Base-by-base conservation (phyloP, 345 rosid species). In the Pseudoturritis turrita region DNA sequence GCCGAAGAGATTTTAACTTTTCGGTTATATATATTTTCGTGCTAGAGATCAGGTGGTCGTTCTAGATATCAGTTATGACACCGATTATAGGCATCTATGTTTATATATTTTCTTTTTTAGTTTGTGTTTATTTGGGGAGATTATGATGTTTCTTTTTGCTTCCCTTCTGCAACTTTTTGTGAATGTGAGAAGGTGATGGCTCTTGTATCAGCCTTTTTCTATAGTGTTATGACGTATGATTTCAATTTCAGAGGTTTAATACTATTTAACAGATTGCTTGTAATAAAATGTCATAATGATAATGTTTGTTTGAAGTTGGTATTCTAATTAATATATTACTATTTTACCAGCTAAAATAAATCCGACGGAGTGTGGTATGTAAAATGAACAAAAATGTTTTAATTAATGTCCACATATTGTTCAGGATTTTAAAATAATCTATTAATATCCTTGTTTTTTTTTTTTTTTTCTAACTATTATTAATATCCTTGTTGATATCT, bases 171-270 rank as follows among this genome's bases (percentile, higher is more conserved):
- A 52, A 53, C 59, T 54, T 47, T 44, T 78, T 80, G 80, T 40
- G 35, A 53, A 62, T 68, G 71, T 75, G 81, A 80, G 83, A 85
- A 82, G 86, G 88, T 65, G 81, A 86, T 75, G 81, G 70, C 73
- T 50, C 40, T 56, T 75, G 70, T 62, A 61, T 50, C 71, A 70
- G 58, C 57, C 61, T 55, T 29, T 66, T 57, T 55, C 61, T 65
- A 10, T 13, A 44, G 36, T 46, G 33, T 64, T 58, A 40, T 64
- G 70, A 36, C 54, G 26, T 47, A 57, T 65, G 68, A 56, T 58
- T 61, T 58, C 49, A 35, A 4, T 44, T 68, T 52, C 69, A 41
- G 54, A 47, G 54, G 37, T 49, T 59, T 59, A 19, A 18, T 50
- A 19, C 11, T 57, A 49, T 7, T 65, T 54, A 64, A 33, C 26